Base-by-base conservation (phyloP, 306 rosid species). In the Hippophae rhamnoides region DNA sequence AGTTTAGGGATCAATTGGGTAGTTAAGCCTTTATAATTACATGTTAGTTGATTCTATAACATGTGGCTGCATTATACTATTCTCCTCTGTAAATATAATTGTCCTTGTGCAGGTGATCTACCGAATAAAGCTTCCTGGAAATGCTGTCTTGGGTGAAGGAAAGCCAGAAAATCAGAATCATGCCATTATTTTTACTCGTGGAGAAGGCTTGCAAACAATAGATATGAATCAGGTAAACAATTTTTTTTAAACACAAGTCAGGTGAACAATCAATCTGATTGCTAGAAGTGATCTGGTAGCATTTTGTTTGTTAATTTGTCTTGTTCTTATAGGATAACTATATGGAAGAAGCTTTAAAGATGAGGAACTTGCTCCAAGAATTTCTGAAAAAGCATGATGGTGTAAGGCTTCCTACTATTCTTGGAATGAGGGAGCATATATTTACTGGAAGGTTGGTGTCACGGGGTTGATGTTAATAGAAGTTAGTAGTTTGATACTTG, bases 111-210 rank as follows among this genome's bases (percentile, higher is more conserved):
- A 90, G 98, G 81, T 87, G 48, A 92, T 92, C 56, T 87, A 92
- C 72, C 82, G 78, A 71, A 92, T 92, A 76, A 92, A 89, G 73
- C 98, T 92, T 77, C 98, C 96, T 3, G 98, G 98, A 58, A 96
- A 93, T 52, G 93, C 96, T 51, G 79, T 87, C 54, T 76, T 87
- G 81, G 98, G 98, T 56, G 98, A 92, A 79, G 98, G 98, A 54
- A 92, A 92, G 80, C 98, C 98, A 60, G 98, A 92, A 74, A 92
- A 87, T 84, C 96, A 92, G 82, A 92, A 92, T 67, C 98, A 92
- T 75, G 95, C 98, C 54, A 85, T 92, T 65, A 92, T 92, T 61
- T 92, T 92, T 76, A 77, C 93, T 10, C 95, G 98, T 6, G 98
- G 98, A 13, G 98, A 92, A 74, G 98, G 96, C 69, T 76, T 92